Evolutionary conservation across 768 basidiomycete species (phyloP).

Genomic region (Neoboletus subvelutipes): DNA sequence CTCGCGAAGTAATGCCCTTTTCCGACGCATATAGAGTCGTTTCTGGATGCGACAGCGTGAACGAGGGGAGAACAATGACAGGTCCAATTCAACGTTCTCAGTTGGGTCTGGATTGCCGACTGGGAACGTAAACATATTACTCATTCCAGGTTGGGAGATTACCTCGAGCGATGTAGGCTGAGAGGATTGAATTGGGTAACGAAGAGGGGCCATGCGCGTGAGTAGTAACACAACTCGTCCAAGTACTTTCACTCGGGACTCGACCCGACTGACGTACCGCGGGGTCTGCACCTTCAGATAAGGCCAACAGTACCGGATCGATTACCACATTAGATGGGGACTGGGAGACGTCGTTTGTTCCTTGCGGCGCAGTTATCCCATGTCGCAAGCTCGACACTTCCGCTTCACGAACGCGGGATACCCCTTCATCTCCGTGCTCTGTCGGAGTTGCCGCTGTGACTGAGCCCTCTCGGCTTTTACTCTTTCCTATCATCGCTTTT

Average conservation of each 20-base stretch:
- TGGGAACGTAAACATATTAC: background rate
- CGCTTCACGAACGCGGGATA: background rate
- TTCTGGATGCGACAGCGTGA: conserved; percentile 57
- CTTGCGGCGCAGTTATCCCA: background rate
- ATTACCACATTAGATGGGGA: conserved; percentile 23
- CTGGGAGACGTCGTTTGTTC: background rate
- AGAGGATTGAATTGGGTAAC: background rate
- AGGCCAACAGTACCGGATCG: conserved; percentile 31
- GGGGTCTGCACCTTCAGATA: conserved; percentile 20
- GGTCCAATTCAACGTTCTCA: conserved; percentile 11
- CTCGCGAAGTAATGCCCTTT: conserved; percentile 53
- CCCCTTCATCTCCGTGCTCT: conserved; percentile 6
- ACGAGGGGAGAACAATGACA: conserved; percentile 40
- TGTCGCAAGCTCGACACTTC: background rate
- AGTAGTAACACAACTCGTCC: background rate
- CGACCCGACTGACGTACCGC: background rate
- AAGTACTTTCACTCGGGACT: background rate
- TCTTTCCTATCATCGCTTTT: conserved; percentile 13
- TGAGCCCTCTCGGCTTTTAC: conserved; percentile 13
- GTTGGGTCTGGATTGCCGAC: background rate
- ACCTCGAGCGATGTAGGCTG: background rate
- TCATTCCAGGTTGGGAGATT: background rate
- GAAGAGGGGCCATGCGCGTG: background rate
- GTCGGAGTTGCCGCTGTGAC: background rate
- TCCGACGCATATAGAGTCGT: conserved; percentile 70